These are phyloP conservation scores for Lentinula detonsa DNA, from an alignment of 768 basidiomycete species.

Conservation along the genomic window DNA sequence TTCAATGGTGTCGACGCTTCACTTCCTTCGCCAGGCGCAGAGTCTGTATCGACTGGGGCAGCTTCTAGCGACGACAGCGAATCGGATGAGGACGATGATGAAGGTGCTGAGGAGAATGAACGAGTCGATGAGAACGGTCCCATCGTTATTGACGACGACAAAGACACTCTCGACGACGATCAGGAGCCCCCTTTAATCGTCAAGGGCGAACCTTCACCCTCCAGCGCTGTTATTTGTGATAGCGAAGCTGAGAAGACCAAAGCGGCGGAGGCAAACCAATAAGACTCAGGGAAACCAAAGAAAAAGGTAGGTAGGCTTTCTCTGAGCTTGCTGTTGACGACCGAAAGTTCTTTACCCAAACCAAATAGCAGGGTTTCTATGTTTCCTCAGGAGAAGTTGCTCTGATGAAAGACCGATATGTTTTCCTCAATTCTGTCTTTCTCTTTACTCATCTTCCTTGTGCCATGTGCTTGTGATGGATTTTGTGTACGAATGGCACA, in stretches of 20 bases:
- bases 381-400: constrained; percentile 87
- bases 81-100: constrained; percentile 1
- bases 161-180: not conserved
- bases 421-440: constrained; percentile 10
- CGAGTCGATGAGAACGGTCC: not conserved
- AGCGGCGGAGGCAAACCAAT: constrained; percentile 20
- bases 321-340: constrained; percentile 85
- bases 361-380: constrained; percentile 90
- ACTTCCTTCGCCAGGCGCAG: not conserved
- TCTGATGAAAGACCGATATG: constrained; percentile 69
- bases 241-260: constrained; percentile 39
- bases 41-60: not conserved
- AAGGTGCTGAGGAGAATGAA: constrained; percentile 1
- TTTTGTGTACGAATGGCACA: too few relatives aligned
- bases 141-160: not conserved
- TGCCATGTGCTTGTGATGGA: too few relatives aligned
- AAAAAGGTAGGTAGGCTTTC: constrained; percentile 10
- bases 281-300: constrained; percentile 27
- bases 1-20: not conserved
- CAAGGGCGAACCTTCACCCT: not conserved
- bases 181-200: not conserved
- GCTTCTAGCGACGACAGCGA: not conserved
- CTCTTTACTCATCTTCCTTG: constrained; percentile 11
- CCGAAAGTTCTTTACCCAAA: constrained; percentile 85
- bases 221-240: constrained; percentile 36